phyloP scores from a whole-genome alignment of 2,329 filamentous ascomycete genomes.

The Leptographium procerum region DNA sequence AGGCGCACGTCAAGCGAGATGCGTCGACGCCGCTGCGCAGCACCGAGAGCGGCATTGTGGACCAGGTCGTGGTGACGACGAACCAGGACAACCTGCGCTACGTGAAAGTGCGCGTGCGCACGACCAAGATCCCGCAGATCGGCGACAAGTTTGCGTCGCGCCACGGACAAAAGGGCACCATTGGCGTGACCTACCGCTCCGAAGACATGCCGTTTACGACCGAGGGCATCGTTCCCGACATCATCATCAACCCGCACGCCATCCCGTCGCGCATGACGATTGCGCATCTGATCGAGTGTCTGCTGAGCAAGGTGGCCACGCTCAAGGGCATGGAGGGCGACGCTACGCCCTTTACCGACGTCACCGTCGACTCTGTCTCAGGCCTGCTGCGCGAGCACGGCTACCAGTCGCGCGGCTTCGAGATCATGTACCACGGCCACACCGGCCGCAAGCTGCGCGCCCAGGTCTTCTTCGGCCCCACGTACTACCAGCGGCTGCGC shows the following conservation, averaged over 20 bases:
- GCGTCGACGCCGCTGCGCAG: constrained; percentile 89
- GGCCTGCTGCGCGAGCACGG: constrained; percentile 76
- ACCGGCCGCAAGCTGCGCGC: constrained; percentile 87
- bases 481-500: constrained; percentile 95
- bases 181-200: constrained; percentile 94
- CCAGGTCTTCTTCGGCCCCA: constrained; percentile 93
- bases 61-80: constrained; percentile 86
- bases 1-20: constrained; percentile 83
- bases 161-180: constrained; percentile 98
- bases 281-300: constrained; percentile 98
- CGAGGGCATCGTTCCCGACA: constrained; percentile 83
- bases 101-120: constrained; percentile 93
- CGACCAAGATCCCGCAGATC: constrained; percentile 96
- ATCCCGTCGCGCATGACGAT: constrained; percentile 99
- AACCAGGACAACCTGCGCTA: constrained; percentile 91
- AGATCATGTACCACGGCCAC: constrained; percentile 98
- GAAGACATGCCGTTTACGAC: constrained; percentile 98
- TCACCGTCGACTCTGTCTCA: constrained; percentile 90
- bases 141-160: constrained; percentile 98
- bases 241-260: constrained; percentile 98
- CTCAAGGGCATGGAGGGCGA: constrained; percentile 93
- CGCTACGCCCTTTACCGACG: constrained; percentile 93
- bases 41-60: constrained; percentile 94
- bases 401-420: constrained; percentile 94
- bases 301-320: constrained; percentile 90